A percentile compares a stretch with the other conserved stretches of the same genome.
Conservation (phyloP, 1,284 basidiomycete species). For the Kalmanozyma brasiliensis region DNA sequence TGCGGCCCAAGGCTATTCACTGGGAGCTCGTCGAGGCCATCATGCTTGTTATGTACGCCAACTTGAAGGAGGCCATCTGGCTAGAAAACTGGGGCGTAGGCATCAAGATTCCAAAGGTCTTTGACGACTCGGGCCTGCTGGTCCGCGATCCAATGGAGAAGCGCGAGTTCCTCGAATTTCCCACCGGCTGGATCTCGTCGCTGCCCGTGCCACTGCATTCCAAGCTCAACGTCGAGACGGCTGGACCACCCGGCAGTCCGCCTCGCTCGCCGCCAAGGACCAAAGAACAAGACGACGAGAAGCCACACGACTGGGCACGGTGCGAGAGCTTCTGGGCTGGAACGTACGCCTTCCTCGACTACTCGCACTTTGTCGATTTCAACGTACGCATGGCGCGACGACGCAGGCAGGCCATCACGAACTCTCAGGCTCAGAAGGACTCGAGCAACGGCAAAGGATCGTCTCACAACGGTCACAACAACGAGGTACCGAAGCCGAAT, state of each 20-base stretch:
- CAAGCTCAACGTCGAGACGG: constrained; percentile 8
- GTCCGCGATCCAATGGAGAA: constrained; percentile 36
- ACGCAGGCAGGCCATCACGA: constrained; percentile 11
- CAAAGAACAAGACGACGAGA: constrained; percentile 19
- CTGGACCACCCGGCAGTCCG: neutral
- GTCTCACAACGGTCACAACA: neutral
- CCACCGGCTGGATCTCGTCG: constrained; percentile 38
- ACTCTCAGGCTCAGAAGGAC: neutral
- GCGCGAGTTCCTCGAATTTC: constrained; percentile 35
- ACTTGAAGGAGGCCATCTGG: constrained; percentile 50
- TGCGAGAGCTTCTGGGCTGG: constrained; percentile 54
- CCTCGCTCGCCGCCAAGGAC: neutral
- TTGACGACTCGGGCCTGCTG: constrained; percentile 17
- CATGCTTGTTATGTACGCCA: constrained; percentile 57
- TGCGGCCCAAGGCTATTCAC: constrained; percentile 43
- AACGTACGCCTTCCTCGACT: constrained; percentile 51
- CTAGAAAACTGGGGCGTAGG: constrained; percentile 51
- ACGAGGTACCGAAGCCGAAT: constrained; percentile 18
- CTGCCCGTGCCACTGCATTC: constrained; percentile 12
- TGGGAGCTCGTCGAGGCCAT: constrained; percentile 55
- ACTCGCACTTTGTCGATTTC: constrained; percentile 43
- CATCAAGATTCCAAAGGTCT: constrained; percentile 47
- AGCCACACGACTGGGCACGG: constrained; percentile 55
- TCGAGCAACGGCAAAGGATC: constrained; percentile 6
- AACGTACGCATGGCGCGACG: constrained; percentile 36